A percentile compares a stretch with the other conserved stretches of the same genome.
These are phyloP conservation scores for Neonectria ditissima DNA, from an alignment of 2,329 filamentous ascomycete genomes.

Conservation along the genomic window DNA sequence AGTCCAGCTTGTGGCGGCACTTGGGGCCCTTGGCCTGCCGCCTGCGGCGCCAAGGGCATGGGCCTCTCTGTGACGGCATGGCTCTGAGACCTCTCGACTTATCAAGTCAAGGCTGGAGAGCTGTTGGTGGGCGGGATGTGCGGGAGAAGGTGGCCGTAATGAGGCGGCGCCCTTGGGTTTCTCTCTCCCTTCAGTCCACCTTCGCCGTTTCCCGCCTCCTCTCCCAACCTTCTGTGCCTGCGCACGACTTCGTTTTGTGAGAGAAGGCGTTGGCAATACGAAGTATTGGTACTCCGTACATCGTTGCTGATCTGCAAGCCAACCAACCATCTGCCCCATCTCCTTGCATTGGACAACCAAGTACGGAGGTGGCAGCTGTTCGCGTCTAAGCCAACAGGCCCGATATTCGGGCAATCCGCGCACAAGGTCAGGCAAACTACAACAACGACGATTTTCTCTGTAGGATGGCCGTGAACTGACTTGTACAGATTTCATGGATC, in stretches of 20 bases:
- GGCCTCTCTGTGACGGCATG: conserved; percentile 40
- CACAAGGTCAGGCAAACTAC: conserved; percentile 31
- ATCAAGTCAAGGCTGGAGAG: conserved; percentile 12
- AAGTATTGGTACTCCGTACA: background rate
- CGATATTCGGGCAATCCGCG: conserved; percentile 28
- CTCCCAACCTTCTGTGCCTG: conserved; percentile 21
- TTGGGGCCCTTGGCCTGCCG: conserved; percentile 28
- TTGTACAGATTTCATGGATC: conserved; percentile 41
- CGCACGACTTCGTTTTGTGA: background rate
- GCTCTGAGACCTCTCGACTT: conserved; percentile 30
- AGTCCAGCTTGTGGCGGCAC: conserved; percentile 35
- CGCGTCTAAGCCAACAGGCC: conserved; percentile 28
- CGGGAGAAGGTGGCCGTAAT: conserved; percentile 23
- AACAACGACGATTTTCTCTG: background rate
- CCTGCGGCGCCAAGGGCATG: conserved; percentile 31
- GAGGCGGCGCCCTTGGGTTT: conserved; percentile 29
- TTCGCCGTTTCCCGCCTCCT: conserved; percentile 13
- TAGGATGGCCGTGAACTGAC: conserved; percentile 26
- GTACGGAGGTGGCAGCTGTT: conserved; percentile 7
- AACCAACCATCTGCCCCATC: conserved; percentile 1
- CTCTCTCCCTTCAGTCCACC: conserved; percentile 18
- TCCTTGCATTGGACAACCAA: conserved; percentile 1
- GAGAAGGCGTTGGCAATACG: background rate
- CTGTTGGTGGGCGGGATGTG: conserved; percentile 9
- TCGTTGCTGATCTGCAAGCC: background rate